A percentile compares a stretch with the other conserved stretches of the same genome.
Evolutionary conservation across 768 basidiomycete genomes (phyloP).

Genomic region (Hortiboletus flavorubellus): DNA sequence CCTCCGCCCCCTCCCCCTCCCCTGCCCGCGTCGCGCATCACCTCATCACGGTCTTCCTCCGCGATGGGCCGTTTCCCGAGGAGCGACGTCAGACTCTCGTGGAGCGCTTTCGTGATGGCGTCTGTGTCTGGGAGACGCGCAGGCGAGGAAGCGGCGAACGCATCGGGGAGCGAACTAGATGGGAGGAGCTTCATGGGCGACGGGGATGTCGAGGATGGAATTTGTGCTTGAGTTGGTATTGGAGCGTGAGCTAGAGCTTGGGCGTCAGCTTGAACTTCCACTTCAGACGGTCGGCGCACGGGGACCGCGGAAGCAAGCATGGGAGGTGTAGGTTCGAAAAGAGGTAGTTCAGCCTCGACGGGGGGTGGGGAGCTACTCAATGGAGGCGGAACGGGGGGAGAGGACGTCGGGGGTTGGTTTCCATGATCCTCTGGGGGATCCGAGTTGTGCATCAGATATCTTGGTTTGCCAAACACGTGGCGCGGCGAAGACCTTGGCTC

Average conservation of each 20-base stretch:
- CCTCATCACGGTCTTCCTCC: conserved; percentile 33
- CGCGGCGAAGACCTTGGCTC: background rate
- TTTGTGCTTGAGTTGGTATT: conserved; percentile 27
- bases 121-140: conserved; percentile 40
- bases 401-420: conserved; percentile 4
- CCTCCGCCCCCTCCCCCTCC: background rate
- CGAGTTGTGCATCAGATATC: conserved; percentile 25
- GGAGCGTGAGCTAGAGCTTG: background rate
- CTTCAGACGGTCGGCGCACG: background rate
- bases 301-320: background rate
- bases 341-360: conserved; percentile 1
- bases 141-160: conserved; percentile 21
- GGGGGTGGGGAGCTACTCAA: conserved; percentile 29
- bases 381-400: conserved; percentile 23
- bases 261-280: too few relatives aligned
- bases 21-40: conserved; percentile 12
- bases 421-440: conserved; percentile 17
- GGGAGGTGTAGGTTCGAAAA: conserved; percentile 1
- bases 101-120: conserved; percentile 54
- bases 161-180: conserved; percentile 15
- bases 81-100: conserved; percentile 65
- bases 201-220: conserved; percentile 59
- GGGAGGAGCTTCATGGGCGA: conserved; percentile 49
- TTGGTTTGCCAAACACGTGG: conserved; percentile 35
- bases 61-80: conserved; percentile 62